phyloP scores from a whole-genome alignment of 805 yeast species.

The Kodamaea leandrae region DNA sequence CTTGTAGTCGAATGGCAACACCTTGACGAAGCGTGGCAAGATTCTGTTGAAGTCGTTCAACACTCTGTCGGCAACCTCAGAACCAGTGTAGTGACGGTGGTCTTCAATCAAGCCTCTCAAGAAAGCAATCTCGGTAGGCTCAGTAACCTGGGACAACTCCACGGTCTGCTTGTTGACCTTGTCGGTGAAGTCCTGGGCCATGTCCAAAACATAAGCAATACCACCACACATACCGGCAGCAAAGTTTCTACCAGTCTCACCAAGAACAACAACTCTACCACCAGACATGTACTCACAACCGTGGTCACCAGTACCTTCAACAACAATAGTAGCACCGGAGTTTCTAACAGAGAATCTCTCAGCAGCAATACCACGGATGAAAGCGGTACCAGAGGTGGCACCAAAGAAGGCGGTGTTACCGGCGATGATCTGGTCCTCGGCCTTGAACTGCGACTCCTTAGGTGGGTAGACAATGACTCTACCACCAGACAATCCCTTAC shows the following conservation, averaged over 20 bases:
- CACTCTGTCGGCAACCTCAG: conserved; percentile 82
- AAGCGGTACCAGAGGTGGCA: conserved; percentile 93
- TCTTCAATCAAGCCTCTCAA: conserved; percentile 91
- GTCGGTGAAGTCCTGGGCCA: conserved; percentile 85
- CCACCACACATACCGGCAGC: conserved; percentile 99
- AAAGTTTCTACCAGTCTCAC: conserved; percentile 86
- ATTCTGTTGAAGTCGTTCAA: conserved; percentile 84
- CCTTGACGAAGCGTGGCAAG: conserved; percentile 87
- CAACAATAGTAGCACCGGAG: conserved; percentile 96
- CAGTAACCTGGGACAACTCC: conserved; percentile 71
- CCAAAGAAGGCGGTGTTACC: conserved; percentile 98
- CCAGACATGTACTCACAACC: conserved; percentile 99
- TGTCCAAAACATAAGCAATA: conserved; percentile 92
- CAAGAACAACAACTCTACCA: conserved; percentile 93
- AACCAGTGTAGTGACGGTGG: conserved; percentile 91
- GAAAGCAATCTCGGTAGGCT: conserved; percentile 91
- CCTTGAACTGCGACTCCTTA: conserved; percentile 74
- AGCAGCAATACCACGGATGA: conserved; percentile 95
- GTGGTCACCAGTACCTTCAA: conserved; percentile 97
- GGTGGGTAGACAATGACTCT: conserved; percentile 91
- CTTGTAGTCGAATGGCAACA: conserved; percentile 88
- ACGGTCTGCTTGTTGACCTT: conserved; percentile 81
- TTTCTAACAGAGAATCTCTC: conserved; percentile 98
- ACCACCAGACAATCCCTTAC: conserved; percentile 97
- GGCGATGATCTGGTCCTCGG: conserved; percentile 93